Conservation (phyloP, 768 basidiomycete genomes). For the Suillus brevipes region DNA sequence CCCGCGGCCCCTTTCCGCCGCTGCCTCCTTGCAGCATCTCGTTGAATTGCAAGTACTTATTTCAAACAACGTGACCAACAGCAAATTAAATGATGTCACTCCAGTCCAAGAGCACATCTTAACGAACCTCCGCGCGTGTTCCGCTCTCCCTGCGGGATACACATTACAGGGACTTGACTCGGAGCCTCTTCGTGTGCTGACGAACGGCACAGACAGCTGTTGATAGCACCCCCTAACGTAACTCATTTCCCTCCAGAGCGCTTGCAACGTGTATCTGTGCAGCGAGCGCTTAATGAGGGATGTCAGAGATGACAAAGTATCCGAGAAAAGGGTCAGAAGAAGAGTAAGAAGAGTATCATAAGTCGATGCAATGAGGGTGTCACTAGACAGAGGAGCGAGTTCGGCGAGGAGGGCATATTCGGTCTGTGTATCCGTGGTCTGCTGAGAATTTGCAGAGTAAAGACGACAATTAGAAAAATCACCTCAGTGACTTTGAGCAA, state of each 20-base stretch:
- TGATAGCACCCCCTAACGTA: conserved; percentile 41
- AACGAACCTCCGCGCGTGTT: too few species aligned
- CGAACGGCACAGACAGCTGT: too few species aligned
- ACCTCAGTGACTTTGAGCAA: conserved; percentile 70
- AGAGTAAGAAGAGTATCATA: conserved; percentile 57
- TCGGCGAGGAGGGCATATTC: conserved; percentile 23
- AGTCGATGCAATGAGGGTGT: neutral
- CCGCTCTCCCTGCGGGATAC: too few species aligned
- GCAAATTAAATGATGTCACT: too few species aligned
- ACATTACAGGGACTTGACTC: too few species aligned
- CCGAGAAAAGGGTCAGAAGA: conserved; percentile 63
- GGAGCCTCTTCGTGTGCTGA: too few species aligned
- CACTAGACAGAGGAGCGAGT: neutral
- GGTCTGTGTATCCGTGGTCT: conserved; percentile 39
- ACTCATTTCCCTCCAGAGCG: conserved; percentile 66
- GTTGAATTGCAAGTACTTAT: too few species aligned
- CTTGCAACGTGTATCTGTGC: conserved; percentile 75
- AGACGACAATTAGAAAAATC: conserved; percentile 16
- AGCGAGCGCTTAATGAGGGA: conserved; percentile 72
- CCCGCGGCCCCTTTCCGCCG: too few species aligned
- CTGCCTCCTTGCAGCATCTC: too few species aligned
- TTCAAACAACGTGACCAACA: too few species aligned
- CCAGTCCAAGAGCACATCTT: too few species aligned
- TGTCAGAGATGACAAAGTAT: conserved; percentile 62
- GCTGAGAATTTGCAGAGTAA: neutral